phyloP scores from a whole-genome alignment of 169 alveolate genomes.

The Eimeria nieschulzi region DNA sequence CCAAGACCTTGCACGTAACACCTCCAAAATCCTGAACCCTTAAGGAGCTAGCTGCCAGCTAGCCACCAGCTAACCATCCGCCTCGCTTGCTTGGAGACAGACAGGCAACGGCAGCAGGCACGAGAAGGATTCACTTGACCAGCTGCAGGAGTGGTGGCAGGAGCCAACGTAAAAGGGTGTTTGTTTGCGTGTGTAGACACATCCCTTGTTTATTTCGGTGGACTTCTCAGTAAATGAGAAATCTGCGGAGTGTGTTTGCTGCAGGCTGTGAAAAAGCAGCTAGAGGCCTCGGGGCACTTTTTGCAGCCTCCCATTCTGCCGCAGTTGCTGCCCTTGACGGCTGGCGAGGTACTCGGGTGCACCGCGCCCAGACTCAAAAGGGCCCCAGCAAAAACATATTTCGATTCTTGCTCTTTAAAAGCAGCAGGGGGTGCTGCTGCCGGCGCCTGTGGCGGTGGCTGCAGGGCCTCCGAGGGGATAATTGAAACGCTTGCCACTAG shows the following conservation, averaged over 20 bases:
- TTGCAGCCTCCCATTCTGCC: conserved; percentile 85
- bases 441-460: not conserved
- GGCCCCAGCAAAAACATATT: not conserved
- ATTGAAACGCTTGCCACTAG: not conserved
- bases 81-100: too few relatives aligned
- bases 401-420: not conserved
- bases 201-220: not conserved
- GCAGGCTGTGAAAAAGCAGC: conserved; percentile 31
- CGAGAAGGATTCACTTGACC: not conserved
- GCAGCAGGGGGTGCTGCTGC: not conserved
- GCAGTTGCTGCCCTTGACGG: conserved; percentile 95
- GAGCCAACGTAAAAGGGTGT: not conserved
- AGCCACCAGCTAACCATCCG: too few relatives aligned
- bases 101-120: too few relatives aligned
- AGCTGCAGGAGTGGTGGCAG: not conserved
- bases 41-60: too few relatives aligned
- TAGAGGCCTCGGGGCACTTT: conserved; percentile 50
- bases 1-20: conserved; percentile 39
- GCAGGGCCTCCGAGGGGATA: not conserved
- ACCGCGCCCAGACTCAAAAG: conserved; percentile 76
- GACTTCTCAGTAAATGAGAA: not conserved
- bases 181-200: not conserved
- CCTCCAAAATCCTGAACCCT: too few relatives aligned
- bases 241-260: not conserved
- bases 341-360: conserved; percentile 98